Evolutionary conservation across 148 eudicot species (phyloP), one percentile per base, ranked within the genome.

Genomic region (Nepenthes gracilis): DNA sequence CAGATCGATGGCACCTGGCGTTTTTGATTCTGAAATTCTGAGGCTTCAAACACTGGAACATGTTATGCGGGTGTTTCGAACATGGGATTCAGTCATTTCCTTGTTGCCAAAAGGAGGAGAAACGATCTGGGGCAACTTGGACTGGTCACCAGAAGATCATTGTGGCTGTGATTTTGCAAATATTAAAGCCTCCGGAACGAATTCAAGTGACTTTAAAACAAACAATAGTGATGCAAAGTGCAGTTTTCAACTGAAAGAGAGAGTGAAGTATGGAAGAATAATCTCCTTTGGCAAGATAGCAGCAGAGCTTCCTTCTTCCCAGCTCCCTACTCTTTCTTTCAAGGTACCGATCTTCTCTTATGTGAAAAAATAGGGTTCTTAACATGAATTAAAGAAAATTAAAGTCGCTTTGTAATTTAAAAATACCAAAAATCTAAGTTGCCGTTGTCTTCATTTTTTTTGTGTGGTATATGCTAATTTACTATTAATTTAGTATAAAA

Each of bases 31-130:
- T 1, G 73, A 79, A 43, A 55, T 76, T 51, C 69, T 85, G 10
- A 68, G 90, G 51, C 65, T 85, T 75, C 84, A 77, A 73, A 73
- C 90, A 2, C 63, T 81, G 45, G 75, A 76, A 60, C 90, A 81
- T 70, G 74, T 70, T 13, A 74, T 81, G 86, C 66, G 90, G 45
- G 77, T 77, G 32, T 60, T 69, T 47, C 78, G 90, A 49, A 81
- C 90, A 12, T 84, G 90, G 90, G 90, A 84, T 60, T 78, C 86
- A 11, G 54, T 79, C 7, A 62, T 84, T 47, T 84, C 86, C 1
- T 70, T 84, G 70, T 37, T 79, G 38, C 90, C 90, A 43, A 84
- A 81, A 79, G 90, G 90, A 12, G 90, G 86, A 52, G 90, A 84
- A 40, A 64, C 82, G 47, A 72, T 81, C 55, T 84, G 90, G 90